phyloP scores from a whole-genome alignment of 345 rosid species.

The Melastoma malabathricum region DNA sequence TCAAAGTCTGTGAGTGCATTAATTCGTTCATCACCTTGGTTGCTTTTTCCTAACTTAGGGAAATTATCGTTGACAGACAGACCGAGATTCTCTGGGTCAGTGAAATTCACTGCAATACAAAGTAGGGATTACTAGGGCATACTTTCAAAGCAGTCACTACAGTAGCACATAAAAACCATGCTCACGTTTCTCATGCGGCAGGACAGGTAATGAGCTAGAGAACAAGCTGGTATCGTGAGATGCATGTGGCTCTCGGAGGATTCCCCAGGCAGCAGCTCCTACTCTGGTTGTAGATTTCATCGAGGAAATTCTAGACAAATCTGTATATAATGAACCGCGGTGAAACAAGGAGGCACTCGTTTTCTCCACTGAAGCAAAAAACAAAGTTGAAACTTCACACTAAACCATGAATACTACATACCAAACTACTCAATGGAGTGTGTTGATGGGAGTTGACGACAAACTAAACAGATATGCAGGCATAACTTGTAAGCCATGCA shows the following conservation, averaged over 20 bases:
- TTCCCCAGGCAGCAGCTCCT: slow-evolving; percentile 38
- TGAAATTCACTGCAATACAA: slow-evolving; percentile 48
- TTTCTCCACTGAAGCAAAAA: no score
- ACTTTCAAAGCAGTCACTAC: not conserved
- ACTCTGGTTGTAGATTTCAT: slow-evolving; percentile 13
- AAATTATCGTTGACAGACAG: slow-evolving; percentile 40
- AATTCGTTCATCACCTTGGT: slow-evolving; percentile 24
- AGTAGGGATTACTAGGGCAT: not conserved
- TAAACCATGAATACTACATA: no score
- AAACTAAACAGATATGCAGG: no score
- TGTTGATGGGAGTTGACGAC: no score
- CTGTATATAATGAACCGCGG: slow-evolving; percentile 12
- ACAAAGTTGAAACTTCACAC: no score
- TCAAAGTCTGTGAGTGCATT: slow-evolving; percentile 44
- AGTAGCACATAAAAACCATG: slow-evolving; percentile 3
- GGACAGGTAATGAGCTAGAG: slow-evolving; percentile 76
- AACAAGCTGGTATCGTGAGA: slow-evolving; percentile 62
- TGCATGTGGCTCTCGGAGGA: slow-evolving; percentile 22
- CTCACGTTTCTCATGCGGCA: slow-evolving; percentile 64
- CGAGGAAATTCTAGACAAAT: slow-evolving; percentile 17
- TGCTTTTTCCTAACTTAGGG: slow-evolving; percentile 26
- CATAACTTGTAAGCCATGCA: no score
- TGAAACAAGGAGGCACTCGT: not conserved
- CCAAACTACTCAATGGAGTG: no score
- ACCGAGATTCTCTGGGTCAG: slow-evolving; percentile 28